phyloP scores from a whole-genome alignment of 345 rosid genomes.

The Excoecaria cochinchinensis region DNA sequence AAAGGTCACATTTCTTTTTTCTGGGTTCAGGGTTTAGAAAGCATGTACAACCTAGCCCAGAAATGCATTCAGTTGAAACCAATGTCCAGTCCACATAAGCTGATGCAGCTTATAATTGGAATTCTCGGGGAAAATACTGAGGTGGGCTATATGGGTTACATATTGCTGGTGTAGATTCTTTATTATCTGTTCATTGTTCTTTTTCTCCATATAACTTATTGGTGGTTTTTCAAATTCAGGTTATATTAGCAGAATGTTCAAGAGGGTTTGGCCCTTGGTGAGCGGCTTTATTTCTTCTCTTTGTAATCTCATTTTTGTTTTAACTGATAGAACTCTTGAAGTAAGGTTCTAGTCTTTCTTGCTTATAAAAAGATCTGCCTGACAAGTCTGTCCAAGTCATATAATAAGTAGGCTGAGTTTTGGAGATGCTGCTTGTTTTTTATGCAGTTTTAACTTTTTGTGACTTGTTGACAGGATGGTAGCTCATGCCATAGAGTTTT shows the following conservation, averaged over 20 bases:
- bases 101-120: conserved; percentile 68
- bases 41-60: conserved; percentile 81
- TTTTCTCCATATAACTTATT: not conserved
- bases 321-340: not conserved
- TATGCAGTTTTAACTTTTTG: conserved; percentile 14
- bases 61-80: conserved; percentile 81
- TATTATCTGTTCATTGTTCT: not conserved
- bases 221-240: conserved; percentile 46
- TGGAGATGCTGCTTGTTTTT: not conserved
- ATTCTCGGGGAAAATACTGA: conserved; percentile 87
- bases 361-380: not conserved
- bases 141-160: conserved; percentile 42
- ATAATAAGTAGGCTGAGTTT: not conserved
- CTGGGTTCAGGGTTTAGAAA: conserved; percentile 73
- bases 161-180: not conserved
- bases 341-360: not conserved
- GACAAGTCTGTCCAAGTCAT: not conserved
- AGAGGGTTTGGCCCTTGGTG: conserved; percentile 96
- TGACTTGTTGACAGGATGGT: conserved; percentile 70
- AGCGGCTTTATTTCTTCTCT: conserved; percentile 28
- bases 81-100: conserved; percentile 55
- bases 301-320: not conserved
- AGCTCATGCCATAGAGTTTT: conserved; percentile 79
- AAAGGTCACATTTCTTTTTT: conserved; percentile 18
- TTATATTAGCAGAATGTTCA: conserved; percentile 86